Base-by-base conservation (phyloP, 345 rosid species). In the Eucalyptus camaldulensis region DNA sequence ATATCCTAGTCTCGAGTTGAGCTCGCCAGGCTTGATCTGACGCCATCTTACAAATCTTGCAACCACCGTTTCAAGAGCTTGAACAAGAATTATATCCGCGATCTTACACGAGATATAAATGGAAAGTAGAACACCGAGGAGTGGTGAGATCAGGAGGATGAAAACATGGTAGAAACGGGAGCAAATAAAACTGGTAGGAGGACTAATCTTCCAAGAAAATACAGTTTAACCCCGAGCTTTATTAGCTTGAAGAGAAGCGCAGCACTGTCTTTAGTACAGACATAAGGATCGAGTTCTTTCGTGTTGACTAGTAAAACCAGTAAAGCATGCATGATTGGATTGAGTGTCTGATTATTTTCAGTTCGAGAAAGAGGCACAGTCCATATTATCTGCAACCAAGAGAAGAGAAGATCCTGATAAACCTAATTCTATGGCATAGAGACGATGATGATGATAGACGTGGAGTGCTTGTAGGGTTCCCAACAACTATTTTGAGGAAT, bases 21-120 rank as follows among this genome's bases (percentile, higher is more conserved):
- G 56, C 56, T 53, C 10, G 5, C 24, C 56, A 53, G 24, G 24
- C 56, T 53, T 53, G 56, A 53, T 53, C 24, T 17, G 10, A 53
- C 0, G 5, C 56, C 4, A 0, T 62, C 69, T 62, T 27, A 62
- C 4, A 0, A 27, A 62, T 62, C 69, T 62, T 62, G 31, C 33
- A 6, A 62, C 33, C 69, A 62, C 33, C 3, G n/a, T 53, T 62
- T 62, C 33, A 0, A 62, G 69, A 62, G 16, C 31, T 27, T 25
- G 31, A 60, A 60, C 7, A 29, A 62, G 69, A 62, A 62, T 62
- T 27, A 27, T 27, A 62, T 27, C 33, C 1, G 8, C 8, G 0
- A 25, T 62, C 69, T 27, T 4, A 27, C 69, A 27, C 4, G 8
- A 62, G 69, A 62, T 27, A n/a, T 62, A 27, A 62, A 2, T 65